Base-by-base conservation (phyloP, 345 rosid species). In the Lumnitzera littorea region DNA sequence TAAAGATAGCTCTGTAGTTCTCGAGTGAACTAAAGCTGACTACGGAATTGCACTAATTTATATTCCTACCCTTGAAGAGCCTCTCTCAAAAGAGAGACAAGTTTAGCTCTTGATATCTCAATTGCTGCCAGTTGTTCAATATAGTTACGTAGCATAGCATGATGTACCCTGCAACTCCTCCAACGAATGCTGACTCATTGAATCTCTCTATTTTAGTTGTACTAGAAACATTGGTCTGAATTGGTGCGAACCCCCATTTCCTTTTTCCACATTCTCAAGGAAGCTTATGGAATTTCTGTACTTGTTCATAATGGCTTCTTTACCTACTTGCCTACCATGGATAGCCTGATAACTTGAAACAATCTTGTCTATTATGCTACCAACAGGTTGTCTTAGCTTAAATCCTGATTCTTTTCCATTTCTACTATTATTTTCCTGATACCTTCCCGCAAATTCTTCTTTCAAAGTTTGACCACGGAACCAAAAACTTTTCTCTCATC, bases 401-500 rank as follows among this genome's bases (percentile, higher is more conserved):
- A 62, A 51, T 23, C 82, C 83, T 50, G 67, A 55, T 31, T 72
- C 77, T 64, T 74, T 81, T 60, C 78, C 89, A 46, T 82, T 88
- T 68, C 82, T 78, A 69, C 75, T 76, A 66, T 62, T 72, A 58
- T 74, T 76, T 60, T 88, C 97, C 53, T 70, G 51, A 61, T 82
- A 85, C 72, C 79, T 86, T 62, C 96, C 85, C 10, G 77, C 66
- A 67, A 95, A 57, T 78, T 95, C 97, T 73, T 91, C 97, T 75
- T 86, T 95, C 49, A 95, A 86, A 71, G 79, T 78, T 64, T 86
- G 95, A 25, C 91, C 96, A 24, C 78, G 82, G 99, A 91, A 79
- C 97, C 97, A 80, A 95, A 95, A 63, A 95, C 99, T 69, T 95
- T 95, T 74, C 99, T 80, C 55, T 95, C 99, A 75, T 95, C 99